phyloP scores from a whole-genome alignment of 805 yeast species.

The Komagataella mondaviorum region DNA sequence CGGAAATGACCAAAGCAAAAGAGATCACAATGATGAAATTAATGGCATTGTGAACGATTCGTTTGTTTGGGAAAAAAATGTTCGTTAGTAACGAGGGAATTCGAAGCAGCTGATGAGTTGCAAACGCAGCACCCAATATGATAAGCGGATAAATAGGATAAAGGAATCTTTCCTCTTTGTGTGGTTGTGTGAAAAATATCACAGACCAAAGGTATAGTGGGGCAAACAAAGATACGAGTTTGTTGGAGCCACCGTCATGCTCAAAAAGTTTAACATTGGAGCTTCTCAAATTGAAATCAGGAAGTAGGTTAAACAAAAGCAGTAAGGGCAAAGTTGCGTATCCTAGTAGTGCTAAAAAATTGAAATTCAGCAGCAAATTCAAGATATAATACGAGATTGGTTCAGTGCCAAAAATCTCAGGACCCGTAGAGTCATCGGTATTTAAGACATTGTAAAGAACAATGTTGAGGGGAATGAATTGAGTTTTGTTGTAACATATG shows the following conservation, averaged over 20 bases:
- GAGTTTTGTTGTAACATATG: slow-evolving; percentile 40
- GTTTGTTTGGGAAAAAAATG: not conserved
- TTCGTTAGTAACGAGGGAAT: not conserved
- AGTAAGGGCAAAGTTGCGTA: slow-evolving; percentile 21
- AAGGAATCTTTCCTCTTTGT: slow-evolving; percentile 85
- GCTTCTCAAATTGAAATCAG: slow-evolving; percentile 2
- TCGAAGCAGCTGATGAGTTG: slow-evolving; percentile 1
- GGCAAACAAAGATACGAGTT: slow-evolving; percentile 7
- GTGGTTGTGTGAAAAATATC: slow-evolving; percentile 67
- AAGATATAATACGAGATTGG: slow-evolving; percentile 58
- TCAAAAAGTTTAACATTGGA: slow-evolving; percentile 1
- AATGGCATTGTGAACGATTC: not conserved
- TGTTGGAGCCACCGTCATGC: slow-evolving; percentile 1
- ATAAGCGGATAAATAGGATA: slow-evolving; percentile 75
- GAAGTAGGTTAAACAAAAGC: slow-evolving; percentile 15
- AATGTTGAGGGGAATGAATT: slow-evolving; percentile 71
- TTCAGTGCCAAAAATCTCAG: slow-evolving; percentile 83
- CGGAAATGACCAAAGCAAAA: slow-evolving; percentile 6
- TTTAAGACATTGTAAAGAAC: slow-evolving; percentile 67
- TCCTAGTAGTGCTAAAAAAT: slow-evolving; percentile 32
- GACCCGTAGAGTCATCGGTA: slow-evolving; percentile 64
- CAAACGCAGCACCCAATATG: slow-evolving; percentile 41
- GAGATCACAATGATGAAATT: not conserved
- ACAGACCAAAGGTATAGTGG: slow-evolving; percentile 57
- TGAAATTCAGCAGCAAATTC: slow-evolving; percentile 68